Evolutionary conservation across 495 filamentous ascomycete genomes (phyloP), one percentile per base, ranked within the genome.

Genomic region (Lasiosphaeria hispida): DNA sequence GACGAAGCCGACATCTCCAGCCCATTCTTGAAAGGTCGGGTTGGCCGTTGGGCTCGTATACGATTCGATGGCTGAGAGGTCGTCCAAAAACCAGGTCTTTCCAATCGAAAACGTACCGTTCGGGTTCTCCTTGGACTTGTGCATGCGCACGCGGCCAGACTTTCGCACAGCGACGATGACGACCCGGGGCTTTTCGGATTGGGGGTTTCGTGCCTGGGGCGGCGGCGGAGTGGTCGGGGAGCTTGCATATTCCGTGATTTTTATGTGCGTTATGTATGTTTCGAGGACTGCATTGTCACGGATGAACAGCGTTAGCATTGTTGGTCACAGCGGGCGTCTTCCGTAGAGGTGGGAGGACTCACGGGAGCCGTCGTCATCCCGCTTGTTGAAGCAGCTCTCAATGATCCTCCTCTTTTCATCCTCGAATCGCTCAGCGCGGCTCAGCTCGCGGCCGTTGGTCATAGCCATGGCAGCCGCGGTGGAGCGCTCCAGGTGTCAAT

Each of bases 251-350:
- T 98, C 94, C 43, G 80, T 83, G 62, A 98, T 88, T 60, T 85
- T 84, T 58, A 97, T 91, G 69, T 98, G 94, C 7, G 92, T 98
- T 61, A 98, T 98, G 77, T 98, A 98, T 48, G 91, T 96, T 74
- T 98, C 94, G 57, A 86, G 79, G 60, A 89, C 92, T 96, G 64
- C 36, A 43, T 30, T 30, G 4, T 30, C 49, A 18, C 8, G 39
- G 11, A 8, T 23, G 45, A 41, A 48, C 44, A 59, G 57, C 62
- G 57, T 56, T 39, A 59, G 60, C 48, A 53, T 49, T 36, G 39
- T 18, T 33, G 19, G 30, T 11, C 41, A n/a, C n/a, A n/a, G n/a
- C 47, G 6, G 14, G 35, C n/a, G 11, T 18, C 15, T 18, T 15
- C 17, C 14, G 10, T 19, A 13, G 10, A 51, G 36, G 10, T n/a